Percentiles rank a stretch among this genome's conserved stretches.
Conservation (phyloP, 768 basidiomycete genomes). For the Cyathus striatus region DNA sequence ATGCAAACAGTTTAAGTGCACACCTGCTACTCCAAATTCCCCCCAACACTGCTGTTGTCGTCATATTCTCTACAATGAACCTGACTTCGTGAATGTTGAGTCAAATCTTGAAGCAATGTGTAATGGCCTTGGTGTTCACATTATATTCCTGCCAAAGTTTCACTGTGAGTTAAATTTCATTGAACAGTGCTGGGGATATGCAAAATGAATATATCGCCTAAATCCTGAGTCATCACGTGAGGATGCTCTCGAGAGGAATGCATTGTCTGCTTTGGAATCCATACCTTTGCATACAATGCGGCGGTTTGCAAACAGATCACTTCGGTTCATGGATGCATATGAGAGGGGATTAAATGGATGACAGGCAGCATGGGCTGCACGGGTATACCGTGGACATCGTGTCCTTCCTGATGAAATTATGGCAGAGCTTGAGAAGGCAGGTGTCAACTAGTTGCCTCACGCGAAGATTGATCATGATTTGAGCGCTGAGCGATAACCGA, state of each 20-base stretch:
- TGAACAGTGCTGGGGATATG: neutral
- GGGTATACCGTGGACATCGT: conserved; percentile 14
- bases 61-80: conserved; percentile 26
- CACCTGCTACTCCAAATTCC: conserved; percentile 2
- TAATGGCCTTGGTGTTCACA: conserved; percentile 9
- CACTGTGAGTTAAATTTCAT: neutral
- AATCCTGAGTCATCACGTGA: conserved; percentile 4
- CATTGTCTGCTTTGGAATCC: conserved; percentile 4
- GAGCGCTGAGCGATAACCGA: too few relatives aligned
- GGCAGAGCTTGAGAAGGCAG: neutral
- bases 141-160: conserved; percentile 13
- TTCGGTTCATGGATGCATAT: conserved; percentile 18
- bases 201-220: neutral
- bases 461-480: too few relatives aligned
- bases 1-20: conserved; percentile 24
- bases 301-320: conserved; percentile 8
- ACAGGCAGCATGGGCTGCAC: conserved; percentile 14
- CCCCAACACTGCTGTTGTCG: conserved; percentile 24
- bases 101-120: conserved; percentile 21
- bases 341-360: conserved; percentile 11
- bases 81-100: conserved; percentile 26
- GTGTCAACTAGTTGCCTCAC: neutral
- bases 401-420: conserved; percentile 7
- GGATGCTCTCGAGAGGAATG: conserved; percentile 6
- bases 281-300: conserved; percentile 6